Base-by-base conservation (phyloP, 441 rosid genomes). In the Adansonia rubrostipa region DNA sequence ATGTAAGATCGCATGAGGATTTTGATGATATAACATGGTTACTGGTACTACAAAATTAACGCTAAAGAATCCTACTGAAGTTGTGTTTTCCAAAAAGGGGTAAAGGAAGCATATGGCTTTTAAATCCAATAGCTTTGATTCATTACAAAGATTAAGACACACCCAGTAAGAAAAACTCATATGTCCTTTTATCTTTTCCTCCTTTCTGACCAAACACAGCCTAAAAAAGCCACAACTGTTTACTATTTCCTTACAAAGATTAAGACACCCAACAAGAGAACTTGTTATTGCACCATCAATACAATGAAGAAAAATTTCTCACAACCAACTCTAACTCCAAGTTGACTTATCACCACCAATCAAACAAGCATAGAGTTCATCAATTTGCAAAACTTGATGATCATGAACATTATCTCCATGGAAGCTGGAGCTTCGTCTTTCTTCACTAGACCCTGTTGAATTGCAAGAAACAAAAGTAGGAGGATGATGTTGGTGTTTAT, bases 281-380 rank as follows among this genome's bases (percentile, higher is more conserved):
- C 20, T 74, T 68, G 44, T 36, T 68, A 69, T 60, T 74, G 24
- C 67, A 44, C 15, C 57, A 44, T 42, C 9, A 44, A 57, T 6
- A 57, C 22, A 13, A 75, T 1, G n/a, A 60, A 24, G 20, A 47
- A 62, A 17, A 48, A 60, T 47, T 53, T 53, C 13, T 28, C 62
- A 58, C 6, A 24, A 24, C 28, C 28, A 24, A 24, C 13, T 76
- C 54, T 24, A 76, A 28, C 74, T 56, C 74, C 64, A 53, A 76
- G 53, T 67, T 51, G 90, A 82, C 69, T 84, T 86, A 81, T 77
- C 70, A n/a, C 60, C 84, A 58, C 86, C 88, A 60, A 89, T 61
- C 56, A 89, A 86, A 80, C 95, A 86, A 82, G 90, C 90, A 78
- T 87, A 92, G 10, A 91, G 90, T 80, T 92, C 94, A 47, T 89